Conservation (phyloP, 306 rosid genomes). For the Vigna hirtella region DNA sequence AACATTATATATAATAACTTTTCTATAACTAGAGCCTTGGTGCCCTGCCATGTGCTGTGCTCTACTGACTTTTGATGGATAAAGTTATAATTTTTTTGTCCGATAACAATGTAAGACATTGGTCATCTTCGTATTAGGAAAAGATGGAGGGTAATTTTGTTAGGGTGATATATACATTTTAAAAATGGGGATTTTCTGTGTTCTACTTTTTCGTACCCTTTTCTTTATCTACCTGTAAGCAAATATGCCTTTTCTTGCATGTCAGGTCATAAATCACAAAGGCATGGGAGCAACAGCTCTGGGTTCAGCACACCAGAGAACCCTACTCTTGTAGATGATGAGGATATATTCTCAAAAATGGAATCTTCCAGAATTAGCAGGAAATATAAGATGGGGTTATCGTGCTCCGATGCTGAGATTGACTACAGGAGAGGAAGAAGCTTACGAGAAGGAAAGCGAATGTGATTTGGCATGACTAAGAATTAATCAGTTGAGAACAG, state of each 20-base stretch:
- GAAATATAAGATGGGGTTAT: constrained; percentile 74
- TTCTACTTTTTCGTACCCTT: constrained; percentile 24
- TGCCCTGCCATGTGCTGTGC: constrained; percentile 1
- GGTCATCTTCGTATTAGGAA: constrained; percentile 28
- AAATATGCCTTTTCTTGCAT: constrained; percentile 43
- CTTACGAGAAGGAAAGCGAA: constrained; percentile 72
- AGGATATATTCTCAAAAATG: constrained; percentile 74
- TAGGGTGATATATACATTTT: constrained; percentile 19
- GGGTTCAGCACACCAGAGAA: constrained; percentile 69
- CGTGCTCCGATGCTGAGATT: constrained; percentile 96
- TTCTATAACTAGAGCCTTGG: constrained; percentile 23
- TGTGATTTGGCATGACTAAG: constrained; percentile 66
- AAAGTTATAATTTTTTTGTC: constrained; percentile 15
- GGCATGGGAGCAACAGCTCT: constrained; percentile 61
- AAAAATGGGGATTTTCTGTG: constrained; percentile 21
- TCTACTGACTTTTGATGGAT: constrained; percentile 18
- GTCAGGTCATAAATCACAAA: constrained; percentile 67
- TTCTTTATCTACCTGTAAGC: constrained; percentile 35
- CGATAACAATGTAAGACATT: not conserved
- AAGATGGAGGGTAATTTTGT: constrained; percentile 24
- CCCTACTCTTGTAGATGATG: constrained; percentile 51
- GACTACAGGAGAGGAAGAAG: constrained; percentile 96
- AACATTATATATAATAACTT: constrained; percentile 21
- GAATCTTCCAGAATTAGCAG: constrained; percentile 67
- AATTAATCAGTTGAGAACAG: constrained; percentile 50